Conservation (phyloP, 2,329 filamentous ascomycete species). For the Cordyceps tenuipes region DNA sequence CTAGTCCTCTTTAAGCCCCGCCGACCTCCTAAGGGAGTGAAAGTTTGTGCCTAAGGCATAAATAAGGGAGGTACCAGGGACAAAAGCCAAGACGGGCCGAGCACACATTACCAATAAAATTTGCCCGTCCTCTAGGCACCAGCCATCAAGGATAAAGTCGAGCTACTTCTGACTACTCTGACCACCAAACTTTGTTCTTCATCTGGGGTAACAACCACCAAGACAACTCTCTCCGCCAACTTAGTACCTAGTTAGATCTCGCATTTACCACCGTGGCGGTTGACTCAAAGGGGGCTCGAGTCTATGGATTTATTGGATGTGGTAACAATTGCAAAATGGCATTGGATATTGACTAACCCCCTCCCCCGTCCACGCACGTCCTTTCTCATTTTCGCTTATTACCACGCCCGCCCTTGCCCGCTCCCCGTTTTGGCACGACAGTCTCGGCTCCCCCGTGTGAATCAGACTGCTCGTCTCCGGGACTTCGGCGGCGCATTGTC, state of each 20-base stretch:
- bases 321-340: background rate
- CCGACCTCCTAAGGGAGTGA: conserved; percentile 14
- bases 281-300: conserved; percentile 16
- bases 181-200: background rate
- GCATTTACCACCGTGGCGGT: conserved; percentile 11
- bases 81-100: background rate
- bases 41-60: conserved; percentile 22
- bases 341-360: conserved; percentile 2
- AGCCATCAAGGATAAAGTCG: background rate
- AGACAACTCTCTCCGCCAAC: conserved; percentile 1
- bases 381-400: conserved; percentile 32
- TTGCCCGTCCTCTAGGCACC: background rate
- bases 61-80: conserved; percentile 1
- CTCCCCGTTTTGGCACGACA: conserved; percentile 30
- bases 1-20: conserved; percentile 26
- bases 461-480: conserved; percentile 62
- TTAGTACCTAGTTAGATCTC: background rate
- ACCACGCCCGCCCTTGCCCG: conserved; percentile 29
- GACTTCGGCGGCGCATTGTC: conserved; percentile 80
- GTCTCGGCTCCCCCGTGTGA: conserved; percentile 42
- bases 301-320: background rate
- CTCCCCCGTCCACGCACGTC: background rate
- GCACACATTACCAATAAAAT: conserved; percentile 1
- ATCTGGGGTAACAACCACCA: conserved; percentile 1
- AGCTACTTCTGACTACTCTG: conserved; percentile 3